Evolutionary conservation across 2,329 filamentous ascomycete genomes (phyloP).

Genomic region (Phialemoniopsis sp.): DNA sequence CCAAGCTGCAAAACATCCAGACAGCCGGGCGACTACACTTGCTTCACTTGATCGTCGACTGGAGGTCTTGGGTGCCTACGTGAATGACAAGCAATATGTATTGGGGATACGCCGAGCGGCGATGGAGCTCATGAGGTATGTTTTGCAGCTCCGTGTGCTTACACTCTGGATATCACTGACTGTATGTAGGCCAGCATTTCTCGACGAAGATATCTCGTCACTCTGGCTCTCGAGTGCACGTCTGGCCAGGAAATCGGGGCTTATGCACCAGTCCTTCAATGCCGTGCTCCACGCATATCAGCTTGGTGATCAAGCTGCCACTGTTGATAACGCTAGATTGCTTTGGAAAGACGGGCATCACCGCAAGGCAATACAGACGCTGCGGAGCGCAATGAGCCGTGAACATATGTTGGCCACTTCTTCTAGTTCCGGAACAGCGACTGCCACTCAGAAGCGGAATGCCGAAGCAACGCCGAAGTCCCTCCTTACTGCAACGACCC

Average conservation of each 20-base stretch:
- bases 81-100: conserved; percentile 90
- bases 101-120: conserved; percentile 80
- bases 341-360: conserved; percentile 92
- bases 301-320: conserved; percentile 80
- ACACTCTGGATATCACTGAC: conserved; percentile 18
- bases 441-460: too few species aligned
- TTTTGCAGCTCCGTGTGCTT: conserved; percentile 12
- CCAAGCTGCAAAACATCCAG: conserved; percentile 29
- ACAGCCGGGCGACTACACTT: conserved; percentile 36
- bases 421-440: too few species aligned
- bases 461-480: too few species aligned
- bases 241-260: conserved; percentile 80
- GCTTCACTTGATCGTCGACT: conserved; percentile 69
- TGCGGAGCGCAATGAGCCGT: conserved; percentile 71
- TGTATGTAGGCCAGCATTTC: conserved; percentile 50
- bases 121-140: conserved; percentile 73
- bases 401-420: too few species aligned
- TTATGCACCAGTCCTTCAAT: conserved; percentile 85
- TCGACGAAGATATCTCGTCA: conserved; percentile 70
- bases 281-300: conserved; percentile 85
- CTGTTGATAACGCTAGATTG: conserved; percentile 89
- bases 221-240: conserved; percentile 83
- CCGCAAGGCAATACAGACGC: conserved; percentile 87
- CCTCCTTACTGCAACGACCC: conserved; percentile 40
- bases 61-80: conserved; percentile 84